Conservation (phyloP, 2,329 filamentous ascomycete genomes). For the Fusarium mundagurra region DNA sequence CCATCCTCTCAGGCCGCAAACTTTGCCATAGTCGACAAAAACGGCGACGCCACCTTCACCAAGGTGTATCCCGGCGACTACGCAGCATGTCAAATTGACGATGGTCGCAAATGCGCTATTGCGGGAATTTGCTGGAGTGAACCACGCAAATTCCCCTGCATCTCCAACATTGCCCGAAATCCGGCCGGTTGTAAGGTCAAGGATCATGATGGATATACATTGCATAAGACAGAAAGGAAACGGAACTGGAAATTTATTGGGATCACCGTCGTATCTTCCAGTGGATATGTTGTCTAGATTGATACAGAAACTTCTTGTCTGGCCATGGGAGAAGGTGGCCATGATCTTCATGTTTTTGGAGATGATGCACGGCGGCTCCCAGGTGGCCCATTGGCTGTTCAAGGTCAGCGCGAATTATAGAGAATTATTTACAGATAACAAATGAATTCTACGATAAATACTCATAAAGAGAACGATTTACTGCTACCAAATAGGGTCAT, state of each 20-base stretch:
- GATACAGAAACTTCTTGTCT: background rate
- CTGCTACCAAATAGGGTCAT: accelerated
- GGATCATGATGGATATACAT: background rate
- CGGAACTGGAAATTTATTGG: background rate
- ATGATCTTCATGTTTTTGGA: background rate
- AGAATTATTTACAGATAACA: accelerated
- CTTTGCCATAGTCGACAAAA: background rate
- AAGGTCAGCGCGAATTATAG: too few species aligned
- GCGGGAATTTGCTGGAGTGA: background rate
- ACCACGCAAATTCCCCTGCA: background rate
- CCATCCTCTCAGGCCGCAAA: background rate
- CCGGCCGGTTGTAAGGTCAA: background rate
- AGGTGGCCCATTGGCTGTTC: accelerated
- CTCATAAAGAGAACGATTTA: background rate
- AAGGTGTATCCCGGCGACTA: background rate
- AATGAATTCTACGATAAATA: accelerated
- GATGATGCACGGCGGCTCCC: accelerated
- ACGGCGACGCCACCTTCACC: background rate
- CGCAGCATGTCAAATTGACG: background rate
- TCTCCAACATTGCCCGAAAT: background rate
- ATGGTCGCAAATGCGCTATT: background rate
- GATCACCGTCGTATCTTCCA: background rate
- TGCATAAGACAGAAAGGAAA: background rate
- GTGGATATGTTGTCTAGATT: background rate
- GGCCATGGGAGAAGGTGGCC: background rate